Evolutionary conservation across 441 rosid species (phyloP).

Genomic region (Corymbia calophylla): DNA sequence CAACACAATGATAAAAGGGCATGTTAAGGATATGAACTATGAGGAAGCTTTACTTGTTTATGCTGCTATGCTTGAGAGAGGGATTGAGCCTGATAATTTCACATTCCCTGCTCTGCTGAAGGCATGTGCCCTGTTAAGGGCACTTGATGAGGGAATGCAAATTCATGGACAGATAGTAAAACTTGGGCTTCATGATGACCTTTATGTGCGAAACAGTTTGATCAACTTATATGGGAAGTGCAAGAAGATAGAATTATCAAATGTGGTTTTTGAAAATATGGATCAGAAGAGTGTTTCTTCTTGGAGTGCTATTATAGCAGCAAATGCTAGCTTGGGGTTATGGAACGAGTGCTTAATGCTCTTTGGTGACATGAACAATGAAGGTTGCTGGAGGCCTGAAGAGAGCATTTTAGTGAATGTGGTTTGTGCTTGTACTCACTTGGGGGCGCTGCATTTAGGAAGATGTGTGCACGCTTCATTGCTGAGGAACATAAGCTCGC

Average conservation of each 20-base stretch:
- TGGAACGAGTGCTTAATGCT: slow-evolving; percentile 29
- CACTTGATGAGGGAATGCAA: slow-evolving; percentile 36
- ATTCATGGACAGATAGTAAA: slow-evolving; percentile 28
- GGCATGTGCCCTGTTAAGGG: slow-evolving; percentile 42
- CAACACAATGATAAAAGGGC: slow-evolving; percentile 56
- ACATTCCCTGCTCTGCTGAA: slow-evolving; percentile 57
- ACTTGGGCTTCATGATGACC: slow-evolving; percentile 22
- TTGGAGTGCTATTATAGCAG: slow-evolving; percentile 63
- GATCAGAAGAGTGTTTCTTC: slow-evolving; percentile 42
- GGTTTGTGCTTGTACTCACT: slow-evolving; percentile 51
- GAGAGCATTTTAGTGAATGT: slow-evolving; percentile 46
- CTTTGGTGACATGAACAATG: slow-evolving; percentile 18
- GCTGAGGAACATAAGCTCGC: slow-evolving; percentile 38
- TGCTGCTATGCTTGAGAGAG: slow-evolving; percentile 49
- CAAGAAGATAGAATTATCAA: slow-evolving; percentile 14
- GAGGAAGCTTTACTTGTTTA: slow-evolving; percentile 40
- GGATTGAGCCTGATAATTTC: slow-evolving; percentile 40
- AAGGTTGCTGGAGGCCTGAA: slow-evolving; percentile 35
- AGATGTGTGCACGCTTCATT: slow-evolving; percentile 35
- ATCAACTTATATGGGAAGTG: slow-evolving; percentile 39
- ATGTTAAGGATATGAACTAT: slow-evolving; percentile 25
- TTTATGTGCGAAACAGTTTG: slow-evolving; percentile 32
- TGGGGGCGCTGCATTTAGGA: slow-evolving; percentile 40
- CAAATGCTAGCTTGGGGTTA: slow-evolving; percentile 34
- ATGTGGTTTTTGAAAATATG: slow-evolving; percentile 13